phyloP scores from a whole-genome alignment of 2,329 filamentous ascomycete species.

The Allantophomopsis cytisporea region DNA sequence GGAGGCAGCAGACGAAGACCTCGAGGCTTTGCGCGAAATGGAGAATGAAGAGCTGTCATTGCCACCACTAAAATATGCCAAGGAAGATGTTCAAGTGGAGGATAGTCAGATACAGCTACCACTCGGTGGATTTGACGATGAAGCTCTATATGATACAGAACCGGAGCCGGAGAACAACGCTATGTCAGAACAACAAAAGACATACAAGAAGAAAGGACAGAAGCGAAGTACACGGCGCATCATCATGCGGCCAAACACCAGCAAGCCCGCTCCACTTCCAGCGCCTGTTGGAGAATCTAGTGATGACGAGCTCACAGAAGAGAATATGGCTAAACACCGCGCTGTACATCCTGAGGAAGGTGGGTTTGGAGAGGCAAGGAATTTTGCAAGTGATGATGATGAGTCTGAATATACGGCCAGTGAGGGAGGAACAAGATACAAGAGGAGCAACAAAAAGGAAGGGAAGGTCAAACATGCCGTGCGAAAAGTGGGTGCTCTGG shows the following conservation, averaged over 20 bases:
- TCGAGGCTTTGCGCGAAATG: slow-evolving; percentile 60
- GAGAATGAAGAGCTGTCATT: slow-evolving; percentile 32
- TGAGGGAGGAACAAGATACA: slow-evolving; percentile 19
- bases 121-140: slow-evolving; percentile 51
- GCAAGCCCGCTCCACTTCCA: slow-evolving; percentile 26
- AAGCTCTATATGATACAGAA: slow-evolving; percentile 39
- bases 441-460: slow-evolving; percentile 16
- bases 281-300: slow-evolving; percentile 9
- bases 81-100: slow-evolving; percentile 25
- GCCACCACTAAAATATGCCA: slow-evolving; percentile 11
- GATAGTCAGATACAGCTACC: slow-evolving; percentile 28
- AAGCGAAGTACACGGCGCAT: slow-evolving; percentile 62
- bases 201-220: slow-evolving; percentile 74
- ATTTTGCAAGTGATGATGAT: slow-evolving; percentile 16
- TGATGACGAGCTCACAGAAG: slow-evolving; percentile 18
- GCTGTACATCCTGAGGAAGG: slow-evolving; percentile 1
- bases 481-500: slow-evolving; percentile 49
- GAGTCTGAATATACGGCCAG: slow-evolving; percentile 19
- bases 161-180: slow-evolving; percentile 24
- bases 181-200: slow-evolving; percentile 33
- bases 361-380: slow-evolving; percentile 9
- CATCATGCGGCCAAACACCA: slow-evolving; percentile 44
- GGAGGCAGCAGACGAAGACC: slow-evolving; percentile 56
- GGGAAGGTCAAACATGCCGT: slow-evolving; percentile 33
- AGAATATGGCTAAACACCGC: too few relatives aligned